phyloP scores from a whole-genome alignment of 179 eudicot genomes.

The Silene coronaria region DNA sequence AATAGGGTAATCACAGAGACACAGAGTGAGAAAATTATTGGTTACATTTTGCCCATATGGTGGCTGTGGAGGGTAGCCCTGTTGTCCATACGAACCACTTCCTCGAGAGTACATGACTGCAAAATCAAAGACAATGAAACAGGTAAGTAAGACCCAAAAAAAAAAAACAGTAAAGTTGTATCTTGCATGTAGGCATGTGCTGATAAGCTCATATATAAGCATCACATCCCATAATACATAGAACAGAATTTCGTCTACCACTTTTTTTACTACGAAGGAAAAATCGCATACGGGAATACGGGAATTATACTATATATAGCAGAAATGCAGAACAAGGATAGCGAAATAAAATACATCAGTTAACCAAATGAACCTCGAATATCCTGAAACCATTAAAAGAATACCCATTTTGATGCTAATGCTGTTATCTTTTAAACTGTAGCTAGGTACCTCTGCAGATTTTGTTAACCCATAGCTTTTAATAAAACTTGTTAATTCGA shows the following conservation, averaged over 20 bases:
- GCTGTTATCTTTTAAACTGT: background rate
- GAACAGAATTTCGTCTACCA: background rate
- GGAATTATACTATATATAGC: background rate
- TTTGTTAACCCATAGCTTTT: background rate
- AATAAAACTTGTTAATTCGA: background rate
- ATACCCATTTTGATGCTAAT: background rate
- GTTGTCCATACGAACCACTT: slow-evolving; percentile 52
- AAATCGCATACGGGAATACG: background rate
- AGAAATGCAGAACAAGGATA: background rate
- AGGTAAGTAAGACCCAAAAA: background rate
- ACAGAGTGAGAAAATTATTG: background rate
- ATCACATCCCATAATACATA: background rate
- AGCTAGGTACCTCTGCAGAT: too few relatives aligned
- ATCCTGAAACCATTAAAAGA: background rate
- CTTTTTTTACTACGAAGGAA: background rate
- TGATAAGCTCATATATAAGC: background rate
- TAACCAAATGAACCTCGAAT: background rate
- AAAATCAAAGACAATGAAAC: background rate
- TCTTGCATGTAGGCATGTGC: background rate
- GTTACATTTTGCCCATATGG: slow-evolving; percentile 59
- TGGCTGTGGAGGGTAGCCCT: slow-evolving; percentile 61
- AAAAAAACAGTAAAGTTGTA: background rate
- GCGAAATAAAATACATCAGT: background rate
- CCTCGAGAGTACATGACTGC: slow-evolving; percentile 66
- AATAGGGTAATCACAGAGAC: background rate